Evolutionary conservation across 352 stramenopile genomes (phyloP).

Genomic region (Paralagenidium karlingii): DNA sequence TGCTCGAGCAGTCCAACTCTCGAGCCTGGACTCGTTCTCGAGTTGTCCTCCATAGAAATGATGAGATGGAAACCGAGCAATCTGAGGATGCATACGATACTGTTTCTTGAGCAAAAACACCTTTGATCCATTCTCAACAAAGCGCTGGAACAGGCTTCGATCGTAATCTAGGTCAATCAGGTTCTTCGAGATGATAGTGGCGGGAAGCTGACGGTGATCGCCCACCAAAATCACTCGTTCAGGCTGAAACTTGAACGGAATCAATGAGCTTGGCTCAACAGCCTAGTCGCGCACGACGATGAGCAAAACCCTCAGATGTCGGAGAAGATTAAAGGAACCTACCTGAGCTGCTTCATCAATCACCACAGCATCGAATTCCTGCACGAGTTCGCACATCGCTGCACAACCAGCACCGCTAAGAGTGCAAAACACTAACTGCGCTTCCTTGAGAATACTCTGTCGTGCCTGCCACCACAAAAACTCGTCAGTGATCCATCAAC

Average conservation of each 20-base stretch:
- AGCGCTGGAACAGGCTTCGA: too few species aligned
- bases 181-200: too few species aligned
- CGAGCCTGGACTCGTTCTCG: not conserved
- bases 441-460: slow-evolving; percentile 55
- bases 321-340: not conserved
- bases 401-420: slow-evolving; percentile 67
- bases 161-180: too few species aligned
- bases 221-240: too few species aligned
- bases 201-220: too few species aligned
- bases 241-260: too few species aligned
- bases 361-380: slow-evolving; percentile 7
- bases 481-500: not conserved
- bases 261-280: slow-evolving; percentile 4
- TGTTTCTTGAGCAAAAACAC: slow-evolving; percentile 2
- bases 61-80: slow-evolving; percentile 1
- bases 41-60: slow-evolving; percentile 4
- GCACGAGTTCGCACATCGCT: slow-evolving; percentile 22
- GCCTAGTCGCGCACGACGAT: slow-evolving; percentile 1
- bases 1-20: not conserved
- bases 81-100: slow-evolving; percentile 6
- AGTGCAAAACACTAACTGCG: slow-evolving; percentile 78
- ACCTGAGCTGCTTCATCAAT: slow-evolving; percentile 8
- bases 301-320: not conserved
- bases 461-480: slow-evolving; percentile 41
- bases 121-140: slow-evolving; percentile 2